Evolutionary conservation across 306 rosid species (phyloP).

Genomic region (Casuarina glauca): DNA sequence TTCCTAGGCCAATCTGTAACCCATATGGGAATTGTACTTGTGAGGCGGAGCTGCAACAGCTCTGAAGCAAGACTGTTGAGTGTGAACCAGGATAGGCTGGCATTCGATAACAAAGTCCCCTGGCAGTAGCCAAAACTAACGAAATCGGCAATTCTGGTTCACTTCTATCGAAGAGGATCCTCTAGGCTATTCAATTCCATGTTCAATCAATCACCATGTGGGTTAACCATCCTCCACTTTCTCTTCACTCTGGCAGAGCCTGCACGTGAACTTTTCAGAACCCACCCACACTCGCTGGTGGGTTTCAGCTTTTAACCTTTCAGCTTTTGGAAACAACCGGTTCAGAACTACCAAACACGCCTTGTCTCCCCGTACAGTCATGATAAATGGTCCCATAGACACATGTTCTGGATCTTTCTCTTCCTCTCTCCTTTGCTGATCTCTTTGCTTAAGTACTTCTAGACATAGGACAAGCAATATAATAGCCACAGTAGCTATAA

Average conservation of each 20-base stretch:
- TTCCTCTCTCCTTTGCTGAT: background rate
- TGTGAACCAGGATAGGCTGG: background rate
- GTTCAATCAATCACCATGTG: conserved; percentile 35
- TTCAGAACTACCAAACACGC: conserved; percentile 33
- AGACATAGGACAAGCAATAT: too few species aligned
- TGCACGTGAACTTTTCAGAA: conserved; percentile 81
- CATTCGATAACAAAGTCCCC: background rate
- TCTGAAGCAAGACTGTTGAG: background rate
- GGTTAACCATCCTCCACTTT: conserved; percentile 26
- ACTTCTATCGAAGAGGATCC: background rate
- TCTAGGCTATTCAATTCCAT: background rate
- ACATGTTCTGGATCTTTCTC: background rate
- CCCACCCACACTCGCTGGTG: conserved; percentile 43
- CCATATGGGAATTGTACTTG: background rate
- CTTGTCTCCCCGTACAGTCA: conserved; percentile 32
- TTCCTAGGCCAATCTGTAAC: background rate
- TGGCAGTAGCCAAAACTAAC: conserved; percentile 14
- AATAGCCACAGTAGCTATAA: background rate
- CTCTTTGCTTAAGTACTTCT: background rate
- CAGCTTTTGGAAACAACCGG: conserved; percentile 32
- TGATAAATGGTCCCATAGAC: conserved; percentile 29
- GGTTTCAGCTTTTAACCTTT: conserved; percentile 29
- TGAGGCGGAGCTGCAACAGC: background rate
- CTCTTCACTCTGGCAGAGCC: background rate
- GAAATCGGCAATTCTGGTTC: conserved; percentile 28